phyloP scores from a whole-genome alignment of 2,329 filamentous ascomycete genomes.

The Curvularia hawaiiensis region DNA sequence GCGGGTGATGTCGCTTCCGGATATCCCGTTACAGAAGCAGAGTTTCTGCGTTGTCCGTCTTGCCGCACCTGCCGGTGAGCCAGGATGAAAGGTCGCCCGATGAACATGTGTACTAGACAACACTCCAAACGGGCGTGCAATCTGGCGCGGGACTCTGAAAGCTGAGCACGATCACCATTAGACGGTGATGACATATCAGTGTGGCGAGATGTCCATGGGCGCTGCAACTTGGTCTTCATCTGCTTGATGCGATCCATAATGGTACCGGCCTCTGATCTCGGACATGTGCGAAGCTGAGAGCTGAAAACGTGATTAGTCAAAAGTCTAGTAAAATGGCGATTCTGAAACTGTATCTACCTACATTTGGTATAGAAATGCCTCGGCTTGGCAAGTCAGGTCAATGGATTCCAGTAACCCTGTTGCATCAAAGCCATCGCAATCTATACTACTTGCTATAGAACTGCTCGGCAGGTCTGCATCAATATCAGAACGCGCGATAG shows the following conservation, averaged over 20 bases:
- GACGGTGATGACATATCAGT: neutral
- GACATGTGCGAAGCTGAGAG: constrained; percentile 12
- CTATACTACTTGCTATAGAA: neutral
- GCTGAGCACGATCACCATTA: neutral
- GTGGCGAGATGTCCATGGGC: constrained; percentile 6
- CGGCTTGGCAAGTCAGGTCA: constrained; percentile 12
- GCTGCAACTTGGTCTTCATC: constrained; percentile 9
- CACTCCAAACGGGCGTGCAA: constrained; percentile 16
- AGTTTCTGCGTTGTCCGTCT: neutral
- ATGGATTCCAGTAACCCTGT: constrained; percentile 13
- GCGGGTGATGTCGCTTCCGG: neutral
- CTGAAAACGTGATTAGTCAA: neutral
- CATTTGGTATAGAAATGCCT: constrained; percentile 17
- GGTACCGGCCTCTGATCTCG: constrained; percentile 10
- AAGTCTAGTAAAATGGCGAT: no score
- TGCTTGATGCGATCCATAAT: constrained; percentile 11
- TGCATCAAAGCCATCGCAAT: constrained; percentile 6
- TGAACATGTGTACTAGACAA: constrained; percentile 20
- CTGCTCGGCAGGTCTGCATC: constrained; percentile 16
- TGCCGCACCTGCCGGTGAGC: constrained; percentile 15
- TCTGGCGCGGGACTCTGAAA: constrained; percentile 4
- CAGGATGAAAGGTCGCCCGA: constrained; percentile 21
- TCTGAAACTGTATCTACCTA: neutral
- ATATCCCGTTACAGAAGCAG: neutral
- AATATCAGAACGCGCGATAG: constrained; percentile 17